A percentile compares a stretch with the other conserved stretches of the same genome.
These are phyloP conservation scores for Candida sithepensis DNA, from an alignment of 805 yeast species.

Conservation along the genomic window DNA sequence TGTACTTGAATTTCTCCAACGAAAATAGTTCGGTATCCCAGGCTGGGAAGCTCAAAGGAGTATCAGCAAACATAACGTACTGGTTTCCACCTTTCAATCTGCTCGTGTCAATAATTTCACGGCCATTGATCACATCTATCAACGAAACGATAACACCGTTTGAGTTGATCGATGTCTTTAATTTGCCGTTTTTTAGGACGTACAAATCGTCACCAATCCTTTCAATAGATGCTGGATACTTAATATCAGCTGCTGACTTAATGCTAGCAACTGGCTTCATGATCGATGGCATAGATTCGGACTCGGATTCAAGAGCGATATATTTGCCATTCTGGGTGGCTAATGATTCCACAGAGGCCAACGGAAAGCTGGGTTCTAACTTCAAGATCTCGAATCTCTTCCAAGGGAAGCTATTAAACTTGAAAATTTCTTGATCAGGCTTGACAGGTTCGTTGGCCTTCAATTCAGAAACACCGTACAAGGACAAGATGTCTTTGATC, in stretches of 20 bases:
- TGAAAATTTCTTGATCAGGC: constrained; percentile 18
- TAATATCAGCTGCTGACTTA: constrained; percentile 18
- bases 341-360: background rate
- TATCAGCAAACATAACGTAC: constrained; percentile 79
- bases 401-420: constrained; percentile 67
- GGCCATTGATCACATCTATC: constrained; percentile 49
- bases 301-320: constrained; percentile 15
- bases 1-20: constrained; percentile 61
- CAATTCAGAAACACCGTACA: constrained; percentile 8
- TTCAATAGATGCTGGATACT: constrained; percentile 47
- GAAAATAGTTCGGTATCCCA: constrained; percentile 97
- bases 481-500: constrained; percentile 40
- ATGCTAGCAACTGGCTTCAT: constrained; percentile 20
- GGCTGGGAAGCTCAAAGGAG: constrained; percentile 88
- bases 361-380: constrained; percentile 1
- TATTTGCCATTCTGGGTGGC: constrained; percentile 15
- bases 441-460: constrained; percentile 1
- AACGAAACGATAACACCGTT: constrained; percentile 60
- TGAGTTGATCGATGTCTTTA: constrained; percentile 51
- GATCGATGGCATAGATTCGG: constrained; percentile 7
- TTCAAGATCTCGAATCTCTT: constrained; percentile 43
- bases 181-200: constrained; percentile 55
- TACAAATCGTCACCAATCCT: constrained; percentile 37
- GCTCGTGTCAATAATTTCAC: constrained; percentile 65
- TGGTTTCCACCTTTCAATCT: constrained; percentile 70